phyloP scores from a whole-genome alignment of 2,329 filamentous ascomycete genomes.

The Penicillium sp. region DNA sequence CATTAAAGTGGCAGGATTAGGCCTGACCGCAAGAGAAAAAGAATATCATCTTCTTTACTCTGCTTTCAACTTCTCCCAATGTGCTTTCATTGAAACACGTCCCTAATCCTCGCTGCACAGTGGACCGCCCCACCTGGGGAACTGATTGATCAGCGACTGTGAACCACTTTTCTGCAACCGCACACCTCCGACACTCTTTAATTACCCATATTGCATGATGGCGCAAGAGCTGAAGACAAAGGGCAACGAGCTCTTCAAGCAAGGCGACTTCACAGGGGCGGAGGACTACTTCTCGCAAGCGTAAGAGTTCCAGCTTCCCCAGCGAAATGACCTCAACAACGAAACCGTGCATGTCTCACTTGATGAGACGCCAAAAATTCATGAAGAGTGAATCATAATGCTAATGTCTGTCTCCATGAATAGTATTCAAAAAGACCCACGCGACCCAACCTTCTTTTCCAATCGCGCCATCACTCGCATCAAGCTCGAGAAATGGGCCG shows the following conservation, averaged over 20 bases:
- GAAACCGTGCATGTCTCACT: no score
- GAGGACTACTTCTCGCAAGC: conserved; percentile 54
- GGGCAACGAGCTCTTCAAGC: conserved; percentile 52
- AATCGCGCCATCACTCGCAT: conserved; percentile 86
- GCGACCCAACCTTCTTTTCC: conserved; percentile 79
- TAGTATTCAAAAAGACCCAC: conserved; percentile 77
- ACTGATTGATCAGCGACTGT: conserved; percentile 24
- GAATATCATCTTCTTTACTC: no score
- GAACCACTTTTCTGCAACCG: not conserved
- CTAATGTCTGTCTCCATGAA: not conserved
- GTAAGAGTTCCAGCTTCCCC: conserved; percentile 31
- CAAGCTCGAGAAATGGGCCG: conserved; percentile 73
- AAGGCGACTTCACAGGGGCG: conserved; percentile 49
- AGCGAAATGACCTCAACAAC: not conserved
- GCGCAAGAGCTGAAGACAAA: conserved; percentile 48
- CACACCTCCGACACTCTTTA: not conserved
- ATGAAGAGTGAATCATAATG: no score
- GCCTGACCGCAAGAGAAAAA: no score
- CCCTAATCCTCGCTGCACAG: conserved; percentile 13
- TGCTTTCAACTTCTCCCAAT: not conserved
- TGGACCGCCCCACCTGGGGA: conserved; percentile 26
- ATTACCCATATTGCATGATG: conserved; percentile 26
- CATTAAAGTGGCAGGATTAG: no score
- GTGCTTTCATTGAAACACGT: not conserved
- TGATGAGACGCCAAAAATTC: no score